phyloP scores from a whole-genome alignment of 2,329 filamentous ascomycete species.

The Sporothrix euskadiensis region DNA sequence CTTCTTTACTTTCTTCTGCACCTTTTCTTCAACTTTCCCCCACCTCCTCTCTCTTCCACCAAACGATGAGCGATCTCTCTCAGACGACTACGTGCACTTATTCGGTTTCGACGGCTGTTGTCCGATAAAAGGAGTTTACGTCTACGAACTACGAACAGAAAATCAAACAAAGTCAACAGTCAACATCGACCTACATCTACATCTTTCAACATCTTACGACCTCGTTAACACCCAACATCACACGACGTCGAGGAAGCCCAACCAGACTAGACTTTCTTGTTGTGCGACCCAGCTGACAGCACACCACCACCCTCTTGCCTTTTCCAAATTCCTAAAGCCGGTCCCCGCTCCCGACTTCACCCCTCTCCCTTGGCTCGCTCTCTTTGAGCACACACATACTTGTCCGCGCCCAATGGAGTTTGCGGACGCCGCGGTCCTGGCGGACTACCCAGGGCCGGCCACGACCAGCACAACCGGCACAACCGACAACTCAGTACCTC shows the following conservation, averaged over 20 bases:
- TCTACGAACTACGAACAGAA: background rate
- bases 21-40: background rate
- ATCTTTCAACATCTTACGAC: background rate
- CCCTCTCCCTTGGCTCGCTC: background rate
- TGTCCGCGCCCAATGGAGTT: slow-evolving; percentile 8
- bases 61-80: background rate
- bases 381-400: background rate
- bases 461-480: background rate
- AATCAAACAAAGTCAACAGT: background rate
- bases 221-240: slow-evolving; percentile 1
- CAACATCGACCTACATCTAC: background rate
- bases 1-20: background rate
- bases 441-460: background rate
- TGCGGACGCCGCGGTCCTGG: background rate
- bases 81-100: background rate
- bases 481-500: background rate
- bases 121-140: background rate
- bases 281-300: background rate
- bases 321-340: slow-evolving; percentile 1
- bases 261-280: background rate
- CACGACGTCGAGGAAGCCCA: background rate
- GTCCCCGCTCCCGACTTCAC: background rate
- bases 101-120: background rate
- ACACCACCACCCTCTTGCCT: background rate
- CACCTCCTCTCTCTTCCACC: background rate